Percentiles rank a stretch among this genome's conserved stretches.
Conservation (phyloP, 2,329 filamentous ascomycete species). For the Ascochyta fabae region DNA sequence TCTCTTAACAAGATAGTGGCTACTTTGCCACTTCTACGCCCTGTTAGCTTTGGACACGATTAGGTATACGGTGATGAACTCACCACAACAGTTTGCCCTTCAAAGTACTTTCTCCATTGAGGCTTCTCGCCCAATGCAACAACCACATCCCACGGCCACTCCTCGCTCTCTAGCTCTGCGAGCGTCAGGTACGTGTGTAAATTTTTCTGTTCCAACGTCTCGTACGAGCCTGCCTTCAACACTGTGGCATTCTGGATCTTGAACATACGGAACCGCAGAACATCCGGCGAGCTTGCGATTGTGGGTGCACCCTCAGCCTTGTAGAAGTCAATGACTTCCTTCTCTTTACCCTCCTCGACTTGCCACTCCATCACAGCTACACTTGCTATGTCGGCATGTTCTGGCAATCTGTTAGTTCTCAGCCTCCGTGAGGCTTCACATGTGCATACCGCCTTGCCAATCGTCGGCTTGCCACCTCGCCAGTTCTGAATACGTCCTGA, state of each 20-base stretch:
- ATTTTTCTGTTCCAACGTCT: constrained; percentile 6
- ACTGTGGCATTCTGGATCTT: constrained; percentile 19
- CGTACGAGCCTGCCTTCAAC: constrained; percentile 8
- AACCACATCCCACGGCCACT: constrained; percentile 22
- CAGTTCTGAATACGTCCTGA: constrained; percentile 5
- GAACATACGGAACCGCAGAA: constrained; percentile 18
- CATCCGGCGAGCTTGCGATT: constrained; percentile 15
- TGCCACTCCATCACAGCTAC: constrained; percentile 23
- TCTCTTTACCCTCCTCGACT: constrained; percentile 2
- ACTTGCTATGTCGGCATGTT: constrained; percentile 11
- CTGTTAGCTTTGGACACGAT: not conserved
- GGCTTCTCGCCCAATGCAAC: constrained; percentile 15
- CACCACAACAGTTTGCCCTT: constrained; percentile 15
- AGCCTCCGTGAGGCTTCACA: not conserved
- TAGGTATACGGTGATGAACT: not conserved
- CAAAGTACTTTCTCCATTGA: constrained; percentile 19
- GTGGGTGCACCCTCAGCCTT: constrained; percentile 11
- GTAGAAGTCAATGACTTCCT: constrained; percentile 19
- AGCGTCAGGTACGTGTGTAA: constrained; percentile 15
- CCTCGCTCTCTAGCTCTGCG: constrained; percentile 13
- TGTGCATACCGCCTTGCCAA: constrained; percentile 14
- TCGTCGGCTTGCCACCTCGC: constrained; percentile 11
- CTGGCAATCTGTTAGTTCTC: not conserved
- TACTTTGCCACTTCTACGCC: constrained; percentile 17
- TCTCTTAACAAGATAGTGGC: constrained; percentile 15